Base-by-base conservation (phyloP, 805 yeast species). In the Wickerhamomyces tratensis region DNA sequence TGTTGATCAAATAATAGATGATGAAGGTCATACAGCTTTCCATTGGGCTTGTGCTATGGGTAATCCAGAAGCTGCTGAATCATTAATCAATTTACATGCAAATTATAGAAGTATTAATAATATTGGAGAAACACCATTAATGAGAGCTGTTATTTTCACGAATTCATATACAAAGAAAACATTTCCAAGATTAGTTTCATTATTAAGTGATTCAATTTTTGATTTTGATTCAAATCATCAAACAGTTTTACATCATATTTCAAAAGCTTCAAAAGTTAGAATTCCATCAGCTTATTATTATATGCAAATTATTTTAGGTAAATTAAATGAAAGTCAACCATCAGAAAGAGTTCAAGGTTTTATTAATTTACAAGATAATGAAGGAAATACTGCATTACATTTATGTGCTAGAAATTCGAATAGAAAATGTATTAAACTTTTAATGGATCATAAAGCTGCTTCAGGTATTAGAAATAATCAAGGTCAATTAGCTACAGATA, bases 11-110 rank as follows among this genome's bases (percentile, higher is more conserved):
- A 79, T 87, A 5, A 86, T 93, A 26, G 98, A 93, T 58, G 89
- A 86, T 45, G 97, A 93, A 56, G 94, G 96, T 2, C 94, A 93
- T 57, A 85, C 96, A 0, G 83, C 95, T 2, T 79, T 93, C 51
- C 98, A 93, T 62, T 93, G 98, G 97, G 95, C 98, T 0, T 87
- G 97, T 46, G 84, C 98, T 1, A 87, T 93, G 76, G 98, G 98
- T 5, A 86, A 82, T 57, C 63, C 82, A 33, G 74, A 73, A 39
- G 79, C 89, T 63, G 79, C 86, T 43, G 93, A 83, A 50, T 74
- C 88, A 12, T 69, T 93, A 36, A 63, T 86, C 30, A 69, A 78
- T 29, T 77, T 82, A 35, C 95, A 96, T 5, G 93, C 95, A 3
- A 75, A 80, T 62, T 73, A 76, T 43, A 62, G 71, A 38, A 69